Evolutionary conservation across 208 protist species (phyloP).

Genomic region (Crithidia mellificae): DNA sequence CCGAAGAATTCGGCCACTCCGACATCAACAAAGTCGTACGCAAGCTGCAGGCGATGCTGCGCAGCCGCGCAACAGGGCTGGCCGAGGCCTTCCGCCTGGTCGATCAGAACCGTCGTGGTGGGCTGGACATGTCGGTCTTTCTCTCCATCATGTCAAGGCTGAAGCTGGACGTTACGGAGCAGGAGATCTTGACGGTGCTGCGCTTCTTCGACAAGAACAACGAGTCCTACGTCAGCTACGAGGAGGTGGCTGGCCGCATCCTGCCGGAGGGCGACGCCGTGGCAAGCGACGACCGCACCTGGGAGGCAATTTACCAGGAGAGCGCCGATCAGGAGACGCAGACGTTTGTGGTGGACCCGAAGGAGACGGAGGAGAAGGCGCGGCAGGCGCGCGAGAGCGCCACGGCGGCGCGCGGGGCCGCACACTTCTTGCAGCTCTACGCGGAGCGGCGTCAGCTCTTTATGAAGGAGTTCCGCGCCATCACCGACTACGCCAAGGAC

Average conservation of each 20-base stretch:
- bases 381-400: conserved; percentile 32
- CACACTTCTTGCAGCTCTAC: conserved; percentile 77
- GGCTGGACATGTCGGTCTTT: conserved; percentile 79
- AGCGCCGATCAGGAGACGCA: conserved; percentile 54
- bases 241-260: conserved; percentile 84
- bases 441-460: conserved; percentile 83
- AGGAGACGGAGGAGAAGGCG: conserved; percentile 56
- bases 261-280: conserved; percentile 71
- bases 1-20: conserved; percentile 78
- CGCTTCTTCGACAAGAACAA: conserved; percentile 91
- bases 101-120: conserved; percentile 55
- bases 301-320: conserved; percentile 77
- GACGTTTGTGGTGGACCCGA: conserved; percentile 64
- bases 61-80: conserved; percentile 74
- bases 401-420: conserved; percentile 55
- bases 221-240: conserved; percentile 90
- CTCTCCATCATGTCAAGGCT: conserved; percentile 69
- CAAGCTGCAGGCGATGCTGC: conserved; percentile 89
- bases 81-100: conserved; percentile 75
- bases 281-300: conserved; percentile 67
- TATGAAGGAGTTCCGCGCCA: conserved; percentile 87
- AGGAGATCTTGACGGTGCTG: conserved; percentile 90
- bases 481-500: conserved; percentile 86
- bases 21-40: conserved; percentile 89
- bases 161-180: conserved; percentile 84